Evolutionary conservation across 169 alveolate species (phyloP), one percentile per base, ranked within the genome.

Genomic region (Toxoplasma gondii): DNA sequence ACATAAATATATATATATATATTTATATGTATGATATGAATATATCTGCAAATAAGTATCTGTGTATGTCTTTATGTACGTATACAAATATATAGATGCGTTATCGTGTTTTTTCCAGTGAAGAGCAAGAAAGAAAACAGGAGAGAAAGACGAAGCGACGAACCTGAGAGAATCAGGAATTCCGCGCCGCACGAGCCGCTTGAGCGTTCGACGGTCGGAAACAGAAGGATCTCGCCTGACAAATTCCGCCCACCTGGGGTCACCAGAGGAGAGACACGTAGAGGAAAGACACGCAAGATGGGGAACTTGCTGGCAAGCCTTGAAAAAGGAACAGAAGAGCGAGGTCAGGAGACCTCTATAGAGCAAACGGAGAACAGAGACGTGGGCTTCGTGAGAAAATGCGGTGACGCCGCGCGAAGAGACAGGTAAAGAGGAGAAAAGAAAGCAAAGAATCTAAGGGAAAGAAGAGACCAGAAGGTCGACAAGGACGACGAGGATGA

Each of bases 161-260:
- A 39, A 90, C 94, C 96, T 88, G 80, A 94, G 69, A 29, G 80
- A 69, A 74, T 94, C 93, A 0, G 96, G 96, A 5, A 94, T 83
- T 16, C 96, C 96, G 7, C 69, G 44, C 0, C 96, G 44, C 22
- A 88, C 90, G 24, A 94, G 91, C 44, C 86, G 64, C 82, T 94
- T 94, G 27, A 94, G 58, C 17, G 74, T 43, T 36, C 78, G 19
- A 0, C 91, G 64, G 64, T 94, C 86, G 38, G 64, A 45, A 43
- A 94, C 39, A 0, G 83, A 24, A 38, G 94, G 93, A 49, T 94
- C 88, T 27, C 39, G n/a, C 38, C 45, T 90, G 27, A 88, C 36
- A 49, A 41, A 94, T 22, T 31, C 81, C 38, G 58, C 83, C 96
- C 96, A 94, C 81, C 96, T 94, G 69, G 54, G 67, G 69, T 17